phyloP scores from a whole-genome alignment of 2,329 filamentous ascomycete species.

The Aspergillus terreus region DNA sequence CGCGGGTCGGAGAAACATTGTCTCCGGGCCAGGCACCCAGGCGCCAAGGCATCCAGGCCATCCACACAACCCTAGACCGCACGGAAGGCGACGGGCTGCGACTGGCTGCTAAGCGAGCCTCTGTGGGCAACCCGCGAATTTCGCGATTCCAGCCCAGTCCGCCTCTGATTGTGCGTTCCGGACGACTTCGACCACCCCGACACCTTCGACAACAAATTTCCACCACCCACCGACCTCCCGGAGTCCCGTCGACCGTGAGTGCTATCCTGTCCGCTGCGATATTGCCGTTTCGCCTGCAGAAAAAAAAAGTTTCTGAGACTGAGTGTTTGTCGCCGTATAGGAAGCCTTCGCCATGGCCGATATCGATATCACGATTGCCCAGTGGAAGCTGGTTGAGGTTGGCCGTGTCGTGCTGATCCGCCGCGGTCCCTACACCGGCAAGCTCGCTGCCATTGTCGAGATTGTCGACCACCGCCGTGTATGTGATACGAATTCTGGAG shows the following conservation, averaged over 20 bases:
- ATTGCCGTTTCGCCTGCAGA: conserved; percentile 12
- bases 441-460: conserved; percentile 92
- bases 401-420: conserved; percentile 94
- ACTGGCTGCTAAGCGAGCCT: conserved; percentile 41
- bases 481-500: conserved; percentile 50
- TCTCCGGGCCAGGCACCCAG: not conserved
- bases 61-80: conserved; percentile 34
- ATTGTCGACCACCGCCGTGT: conserved; percentile 99
- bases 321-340: conserved; percentile 35
- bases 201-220: conserved; percentile 39
- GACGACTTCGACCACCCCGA: conserved; percentile 37
- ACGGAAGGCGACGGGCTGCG: conserved; percentile 19
- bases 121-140: conserved; percentile 41
- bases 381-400: conserved; percentile 97
- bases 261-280: not conserved
- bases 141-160: conserved; percentile 28
- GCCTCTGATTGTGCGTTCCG: conserved; percentile 26
- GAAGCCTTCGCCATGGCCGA: conserved; percentile 73
- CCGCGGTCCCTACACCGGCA: conserved; percentile 74
- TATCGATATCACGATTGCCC: conserved; percentile 74
- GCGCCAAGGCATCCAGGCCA: conserved; percentile 11
- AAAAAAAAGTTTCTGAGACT: conserved; percentile 22
- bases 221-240: conserved; percentile 30
- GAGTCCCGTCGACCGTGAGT: conserved; percentile 43
- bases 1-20: conserved; percentile 23